Evolutionary conservation across 73 alveolate species (phyloP), one percentile per base, ranked within the genome.

Genomic region (Paramecium sexaurelia): DNA sequence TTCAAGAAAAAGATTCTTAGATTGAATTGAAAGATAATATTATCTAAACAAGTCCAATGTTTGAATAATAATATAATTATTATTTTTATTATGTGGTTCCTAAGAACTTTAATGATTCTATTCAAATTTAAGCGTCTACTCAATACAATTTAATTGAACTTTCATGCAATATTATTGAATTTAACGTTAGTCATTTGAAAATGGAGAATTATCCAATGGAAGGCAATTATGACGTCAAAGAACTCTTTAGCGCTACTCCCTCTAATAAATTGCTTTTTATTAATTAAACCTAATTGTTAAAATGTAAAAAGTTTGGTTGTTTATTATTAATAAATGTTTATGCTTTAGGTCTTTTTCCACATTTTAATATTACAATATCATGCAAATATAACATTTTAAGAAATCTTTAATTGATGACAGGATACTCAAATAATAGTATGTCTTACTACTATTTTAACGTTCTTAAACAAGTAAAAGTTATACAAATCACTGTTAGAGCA

Each of bases 351-450:
- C 37, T 41, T 20, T 56, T 15, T 24, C 75, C 32, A 17, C 29
- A 41, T 33, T 78, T 78, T 9, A 78, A 33, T 41, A 78, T 78
- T 22, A 29, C 41, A 45, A 75, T 78, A 39, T 78, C 90, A 17
- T 40, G 43, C 7, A 19, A 32, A 78, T 22, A 39, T 4, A 39
- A 29, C 4, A 15, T 22, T 10, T 5, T 78, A 9, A 19, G 55
- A 37, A 78, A 78, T 43, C 43, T 20, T 4, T 45, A 78, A 20
- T n/a, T 43, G 29, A 17, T 45, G 0, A 43, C 41, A 41, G 90
- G 90, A 37, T 78, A 41, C 19, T 17, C 90, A 6, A 24, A 5
- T 0, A 78, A 43, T 41, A 20, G 0, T 3, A 29, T 78, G 43
- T 41, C 75, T 6, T 78, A 78, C 24, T 78, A 78, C 15, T 29